Base-by-base conservation (phyloP, 228 moss, liverwort and hornwort genomes). In the Sphagnum magellanicum region DNA sequence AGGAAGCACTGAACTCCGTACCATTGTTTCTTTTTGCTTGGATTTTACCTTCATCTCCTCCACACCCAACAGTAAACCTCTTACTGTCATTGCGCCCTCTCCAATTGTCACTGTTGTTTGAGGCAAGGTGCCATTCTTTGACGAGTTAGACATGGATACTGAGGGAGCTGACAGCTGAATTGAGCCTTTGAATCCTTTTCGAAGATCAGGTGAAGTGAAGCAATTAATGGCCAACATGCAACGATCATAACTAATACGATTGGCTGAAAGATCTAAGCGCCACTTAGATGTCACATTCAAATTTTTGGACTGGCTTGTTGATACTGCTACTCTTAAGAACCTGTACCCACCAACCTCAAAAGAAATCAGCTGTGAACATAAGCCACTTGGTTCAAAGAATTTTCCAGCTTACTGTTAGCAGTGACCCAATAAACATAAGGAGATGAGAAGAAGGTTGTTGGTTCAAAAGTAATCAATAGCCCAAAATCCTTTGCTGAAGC, bases 241-340 rank as follows among this genome's bases (percentile, higher is more conserved):
- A 12, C 96, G 86, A 69, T 91, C 93, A 81, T 84, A 87, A 49
- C 91, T 79, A 72, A 97, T 79, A 73, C 88, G 88, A 77, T 97
- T 97, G 6, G 90, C 91, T 72, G 93, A 91, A 50, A 97, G 83
- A 70, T 97, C 96, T 61, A 97, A 78, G 75, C 96, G 96, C 96
- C 96, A 93, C 75, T 81, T 97, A 15, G 85, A 70, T 67, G 71
- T 73, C 61, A 78, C 83, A 58, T 90, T 88, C 52, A 97, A 69
- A 59, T 69, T 77, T 79, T 86, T 88, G 57, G 83, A 84, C 65
- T 84, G 90, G 62, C 77, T 70, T 51, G 91, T 72, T 12, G 92
- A 79, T 49, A 97, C 83, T 73, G 93, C 93, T 62, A 97, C 83
- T 79, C 77, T 86, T 14, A 97, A 69, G 79, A 89, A 97, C 67